Evolutionary conservation across 2,329 filamentous ascomycete species (phyloP), one percentile per base, ranked within the genome.

Genomic region (Trichoderma guizhouense): DNA sequence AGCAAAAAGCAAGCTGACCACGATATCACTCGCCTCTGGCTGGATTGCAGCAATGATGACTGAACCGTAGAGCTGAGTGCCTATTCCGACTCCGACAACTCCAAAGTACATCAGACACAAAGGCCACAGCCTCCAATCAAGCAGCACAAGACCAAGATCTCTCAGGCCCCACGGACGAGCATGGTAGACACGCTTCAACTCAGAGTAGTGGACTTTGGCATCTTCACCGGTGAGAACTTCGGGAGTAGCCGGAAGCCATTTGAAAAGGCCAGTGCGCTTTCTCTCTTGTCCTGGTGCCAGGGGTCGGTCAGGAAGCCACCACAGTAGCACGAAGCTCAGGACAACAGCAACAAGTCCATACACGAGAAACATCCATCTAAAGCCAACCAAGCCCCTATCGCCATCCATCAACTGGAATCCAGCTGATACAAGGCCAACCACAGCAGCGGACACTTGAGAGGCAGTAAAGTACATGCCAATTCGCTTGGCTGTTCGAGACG

Each of bases 351-450:
- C 86, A 11, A 97, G 83, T 2, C 94, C 94, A 77, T 95, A 97
- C 24, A 97, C 82, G 61, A 97, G 86, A 78, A 97, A 97, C 94
- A 97, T 97, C 93, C 93, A 96, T 74, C 92, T 91, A 79, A 94
- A 95, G 5, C 94, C 94, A 4, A 93, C 92, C 0, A 97, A 85
- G 0, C 93, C 93, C 4, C 88, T 86, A 0, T 87, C 78, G 0
- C 93, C 93, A 77, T 97, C 94, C 92, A 97, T 97, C 78, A 95
- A 85, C 81, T 97, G 94, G 79, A 97, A 97, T 0, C 94, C 94
- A 0, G 94, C 94, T 11, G 93, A 97, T 6, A 97, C 94, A 4
- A 97, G 87, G 2, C 94, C 94, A 3, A 97, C 94, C 0, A 97
- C 94, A 0, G 94, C 92, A 1, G 94, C 94, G 3, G 94, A 97